Conservation (phyloP, 2,329 filamentous ascomycete species). For the Trichophaea hybrida region DNA sequence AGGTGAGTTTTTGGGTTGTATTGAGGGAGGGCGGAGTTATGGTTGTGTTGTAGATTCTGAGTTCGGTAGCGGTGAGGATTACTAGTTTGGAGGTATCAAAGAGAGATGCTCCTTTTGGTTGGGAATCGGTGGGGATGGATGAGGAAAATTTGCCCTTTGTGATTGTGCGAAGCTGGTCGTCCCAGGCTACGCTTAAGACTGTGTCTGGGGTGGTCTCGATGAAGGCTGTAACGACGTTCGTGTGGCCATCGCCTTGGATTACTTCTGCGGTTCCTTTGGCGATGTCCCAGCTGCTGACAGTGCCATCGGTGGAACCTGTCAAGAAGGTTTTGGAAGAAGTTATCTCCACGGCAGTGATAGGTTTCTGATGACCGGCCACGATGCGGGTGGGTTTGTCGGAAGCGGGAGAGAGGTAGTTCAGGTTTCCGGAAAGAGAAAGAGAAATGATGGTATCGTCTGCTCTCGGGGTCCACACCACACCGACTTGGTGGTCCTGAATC, state of each 20-base stretch:
- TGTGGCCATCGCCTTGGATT: conserved; percentile 69
- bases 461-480: conserved; percentile 75
- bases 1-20: conserved; percentile 45
- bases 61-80: conserved; percentile 42
- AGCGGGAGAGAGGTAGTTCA: conserved; percentile 73
- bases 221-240: conserved; percentile 76
- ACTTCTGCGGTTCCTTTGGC: conserved; percentile 51
- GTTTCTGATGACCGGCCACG: conserved; percentile 81
- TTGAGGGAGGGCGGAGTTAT: conserved; percentile 41
- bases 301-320: conserved; percentile 86
- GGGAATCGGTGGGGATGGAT: conserved; percentile 30
- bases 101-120: conserved; percentile 60
- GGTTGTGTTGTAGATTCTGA: conserved; percentile 39
- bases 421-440: conserved; percentile 71
- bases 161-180: conserved; percentile 71
- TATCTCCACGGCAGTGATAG: conserved; percentile 60
- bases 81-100: conserved; percentile 38
- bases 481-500: conserved; percentile 81
- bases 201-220: conserved; percentile 43
- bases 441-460: conserved; percentile 81
- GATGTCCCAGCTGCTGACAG: conserved; percentile 72
- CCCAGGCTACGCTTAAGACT: conserved; percentile 84
- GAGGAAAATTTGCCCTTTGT: conserved; percentile 35
- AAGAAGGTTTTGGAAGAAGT: conserved; percentile 51
- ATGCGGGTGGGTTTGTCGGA: conserved; percentile 53